These are phyloP conservation scores for Sclerotiophoma versabilis DNA, from an alignment of 2,329 filamentous ascomycete species.

Conservation along the genomic window DNA sequence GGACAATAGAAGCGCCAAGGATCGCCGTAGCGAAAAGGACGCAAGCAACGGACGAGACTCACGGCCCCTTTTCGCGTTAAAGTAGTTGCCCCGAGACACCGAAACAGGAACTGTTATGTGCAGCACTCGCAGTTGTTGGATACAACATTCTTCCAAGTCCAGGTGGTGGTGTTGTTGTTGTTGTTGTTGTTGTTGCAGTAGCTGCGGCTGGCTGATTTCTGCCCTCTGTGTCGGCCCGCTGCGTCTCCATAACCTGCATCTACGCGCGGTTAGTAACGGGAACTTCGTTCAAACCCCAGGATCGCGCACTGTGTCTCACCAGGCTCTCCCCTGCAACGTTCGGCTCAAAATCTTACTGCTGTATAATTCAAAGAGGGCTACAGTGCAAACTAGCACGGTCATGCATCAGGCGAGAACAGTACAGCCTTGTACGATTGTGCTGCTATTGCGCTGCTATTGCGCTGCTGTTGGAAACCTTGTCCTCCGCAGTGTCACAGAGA, in stretches of 20 bases:
- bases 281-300: conserved; percentile 3
- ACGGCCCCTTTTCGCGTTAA: conserved; percentile 8
- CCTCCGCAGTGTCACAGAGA: no score
- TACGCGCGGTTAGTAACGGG: conserved; percentile 3
- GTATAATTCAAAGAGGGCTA: not conserved
- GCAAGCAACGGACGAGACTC: conserved; percentile 1
- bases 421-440: not conserved
- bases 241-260: conserved; percentile 3
- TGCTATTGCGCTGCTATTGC: not conserved
- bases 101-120: not conserved
- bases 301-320: not conserved
- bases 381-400: not conserved
- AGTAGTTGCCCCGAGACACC: not conserved
- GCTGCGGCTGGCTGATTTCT: conserved; percentile 3
- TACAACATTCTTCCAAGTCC: conserved; percentile 1
- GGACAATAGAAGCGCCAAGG: conserved; percentile 12
- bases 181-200: no score
- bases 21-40: conserved; percentile 4
- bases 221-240: not conserved
- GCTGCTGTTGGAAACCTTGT: not conserved
- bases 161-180: not conserved
- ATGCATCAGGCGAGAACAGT: not conserved
- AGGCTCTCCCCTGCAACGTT: conserved; percentile 1
- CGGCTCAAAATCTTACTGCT: not conserved
- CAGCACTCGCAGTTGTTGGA: not conserved